Evolutionary conservation across 1,284 basidiomycete genomes (phyloP), one percentile per base, ranked within the genome.

Genomic region (Marasmius fiardii): DNA sequence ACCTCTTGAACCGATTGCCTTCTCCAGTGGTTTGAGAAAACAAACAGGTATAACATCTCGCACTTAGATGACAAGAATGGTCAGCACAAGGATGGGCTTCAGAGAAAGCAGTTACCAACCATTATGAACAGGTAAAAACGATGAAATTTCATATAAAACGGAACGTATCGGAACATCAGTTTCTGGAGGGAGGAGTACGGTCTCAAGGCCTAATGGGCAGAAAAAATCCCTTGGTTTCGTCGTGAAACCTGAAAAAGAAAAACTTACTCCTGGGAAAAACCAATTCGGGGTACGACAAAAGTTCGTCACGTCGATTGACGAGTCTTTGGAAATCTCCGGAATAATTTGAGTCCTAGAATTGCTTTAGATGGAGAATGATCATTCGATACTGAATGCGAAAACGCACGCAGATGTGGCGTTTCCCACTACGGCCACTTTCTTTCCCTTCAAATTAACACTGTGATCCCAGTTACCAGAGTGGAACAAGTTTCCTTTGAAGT

Each of bases 351-450:
- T 66, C 0, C 79, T 80, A 56, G 21, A 31, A n/a, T 2, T 5
- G 12, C 14, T 14, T 31, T 12, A 11, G 43, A 18, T 49, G n/a
- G n/a, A n/a, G n/a, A n/a, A n/a, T n/a, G n/a, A n/a, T n/a, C n/a
- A n/a, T n/a, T 47, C 28, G 23, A 43, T 7, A 10, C 0, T 37
- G 2, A 16, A 52, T 26, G 63, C 67, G 68, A 60, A 78, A 80
- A 81, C 65, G 71, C 52, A 74, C 67, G 73, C 76, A 39, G 78
- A 79, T 18, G 78, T 74, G 1, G 79, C 82, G 58, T 79, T 82
- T 10, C 82, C 81, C 53, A 83, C 69, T 11, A 83, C 73, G 3
- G 72, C 79, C 1, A 81, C 73, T 24, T 69, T 68, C 62, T 79
- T 80, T 20, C 69, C 70, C 8, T 59, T 61, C 35, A 81, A 65